Conservation (phyloP, 345 rosid species). For the Gossypium bickii region DNA sequence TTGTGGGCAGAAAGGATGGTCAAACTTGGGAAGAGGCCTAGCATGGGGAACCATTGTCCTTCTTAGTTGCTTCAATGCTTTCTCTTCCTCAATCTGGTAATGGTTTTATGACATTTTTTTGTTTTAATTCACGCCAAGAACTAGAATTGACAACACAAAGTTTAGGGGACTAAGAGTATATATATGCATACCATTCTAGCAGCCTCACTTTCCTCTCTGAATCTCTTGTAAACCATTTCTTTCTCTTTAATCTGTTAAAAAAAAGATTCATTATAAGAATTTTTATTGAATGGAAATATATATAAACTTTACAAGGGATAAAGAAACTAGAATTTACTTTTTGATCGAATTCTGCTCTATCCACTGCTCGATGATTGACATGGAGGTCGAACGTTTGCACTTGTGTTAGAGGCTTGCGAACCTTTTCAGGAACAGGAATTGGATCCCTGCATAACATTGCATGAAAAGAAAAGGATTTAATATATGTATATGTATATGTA, state of each 20-base stretch:
- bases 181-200: slow-evolving; percentile 58
- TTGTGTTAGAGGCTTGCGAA: slow-evolving; percentile 80
- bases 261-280: not conserved
- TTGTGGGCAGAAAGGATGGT: slow-evolving; percentile 78
- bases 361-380: slow-evolving; percentile 63
- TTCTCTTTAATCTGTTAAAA: slow-evolving; percentile 76
- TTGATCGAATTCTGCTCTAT: slow-evolving; percentile 87
- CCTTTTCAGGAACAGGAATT: slow-evolving; percentile 84
- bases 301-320: not conserved
- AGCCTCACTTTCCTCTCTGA: slow-evolving; percentile 89
- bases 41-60: slow-evolving; percentile 92
- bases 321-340: slow-evolving; percentile 39
- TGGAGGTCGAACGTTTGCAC: slow-evolving; percentile 68
- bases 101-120: not conserved
- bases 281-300: not conserved
- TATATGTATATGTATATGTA: not conserved
- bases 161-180: not conserved
- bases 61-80: slow-evolving; percentile 79
- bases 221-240: slow-evolving; percentile 76
- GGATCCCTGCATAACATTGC: slow-evolving; percentile 56
- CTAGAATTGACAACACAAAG: not conserved
- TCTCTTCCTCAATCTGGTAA: slow-evolving; percentile 83
- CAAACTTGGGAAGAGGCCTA: slow-evolving; percentile 81
- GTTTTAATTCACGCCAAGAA: not conserved
- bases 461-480: not conserved